Percentiles rank a stretch among this genome's conserved stretches.
Conservation (phyloP, 164 flowering plant species). For the Nymphaea colorata region DNA sequence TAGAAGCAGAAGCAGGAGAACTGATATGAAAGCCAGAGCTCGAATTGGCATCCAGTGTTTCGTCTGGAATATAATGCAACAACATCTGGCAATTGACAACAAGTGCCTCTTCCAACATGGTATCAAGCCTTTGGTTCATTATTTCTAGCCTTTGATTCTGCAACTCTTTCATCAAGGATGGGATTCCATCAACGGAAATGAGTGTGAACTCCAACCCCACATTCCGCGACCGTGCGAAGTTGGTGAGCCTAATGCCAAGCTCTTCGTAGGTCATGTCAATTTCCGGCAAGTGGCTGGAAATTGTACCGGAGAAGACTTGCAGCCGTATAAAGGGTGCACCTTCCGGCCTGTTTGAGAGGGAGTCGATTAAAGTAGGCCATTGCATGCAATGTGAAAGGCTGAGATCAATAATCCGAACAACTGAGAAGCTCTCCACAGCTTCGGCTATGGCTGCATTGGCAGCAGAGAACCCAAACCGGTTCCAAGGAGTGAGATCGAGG, state of each 20-base stretch:
- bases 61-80: slow-evolving; percentile 71
- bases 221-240: slow-evolving; percentile 65
- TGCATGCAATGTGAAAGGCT: slow-evolving; percentile 95
- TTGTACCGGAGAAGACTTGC: slow-evolving; percentile 37
- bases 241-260: slow-evolving; percentile 48
- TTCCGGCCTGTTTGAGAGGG: slow-evolving; percentile 45
- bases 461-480: slow-evolving; percentile 88
- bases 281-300: slow-evolving; percentile 43
- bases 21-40: slow-evolving; percentile 10
- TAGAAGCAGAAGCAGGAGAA: not conserved
- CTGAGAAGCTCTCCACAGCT: slow-evolving; percentile 49
- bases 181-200: slow-evolving; percentile 53
- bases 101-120: slow-evolving; percentile 35
- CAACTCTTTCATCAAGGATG: slow-evolving; percentile 51
- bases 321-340: slow-evolving; percentile 55
- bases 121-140: slow-evolving; percentile 5
- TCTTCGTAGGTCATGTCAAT: slow-evolving; percentile 71
- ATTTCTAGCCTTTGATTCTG: slow-evolving; percentile 26
- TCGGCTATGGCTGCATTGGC: slow-evolving; percentile 77
- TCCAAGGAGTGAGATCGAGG: slow-evolving; percentile 91
- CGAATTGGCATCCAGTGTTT: slow-evolving; percentile 21
- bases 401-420: slow-evolving; percentile 66
- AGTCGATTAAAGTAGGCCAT: slow-evolving; percentile 80
- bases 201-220: slow-evolving; percentile 55
- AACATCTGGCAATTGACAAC: slow-evolving; percentile 81